These are phyloP conservation scores for Mortierella sp. DNA, from an alignment of 371 early-diverging fungal genomes.

Conservation along the genomic window DNA sequence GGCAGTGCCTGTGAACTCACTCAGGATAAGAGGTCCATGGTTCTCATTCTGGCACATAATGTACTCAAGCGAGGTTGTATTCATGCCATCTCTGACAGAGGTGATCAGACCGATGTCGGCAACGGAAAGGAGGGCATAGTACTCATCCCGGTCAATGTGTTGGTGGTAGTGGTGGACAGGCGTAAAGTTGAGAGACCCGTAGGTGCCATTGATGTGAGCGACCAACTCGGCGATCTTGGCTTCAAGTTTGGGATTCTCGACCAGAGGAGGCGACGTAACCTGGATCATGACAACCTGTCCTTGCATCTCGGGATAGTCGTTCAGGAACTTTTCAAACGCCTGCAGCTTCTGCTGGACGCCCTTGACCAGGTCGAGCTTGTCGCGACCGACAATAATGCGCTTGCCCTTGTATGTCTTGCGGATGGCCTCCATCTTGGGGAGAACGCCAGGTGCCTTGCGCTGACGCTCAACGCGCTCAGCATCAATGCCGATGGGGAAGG, in stretches of 20 bases:
- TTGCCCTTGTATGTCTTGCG: slow-evolving; percentile 91
- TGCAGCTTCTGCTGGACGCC: slow-evolving; percentile 97
- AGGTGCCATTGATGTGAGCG: slow-evolving; percentile 93
- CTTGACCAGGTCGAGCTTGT: slow-evolving; percentile 98
- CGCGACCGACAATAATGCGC: slow-evolving; percentile 96
- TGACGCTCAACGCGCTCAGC: slow-evolving; percentile 63
- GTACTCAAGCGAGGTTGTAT: slow-evolving; percentile 98
- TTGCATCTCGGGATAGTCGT: slow-evolving; percentile 90
- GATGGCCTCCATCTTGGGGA: slow-evolving; percentile 81
- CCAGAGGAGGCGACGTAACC: slow-evolving; percentile 67
- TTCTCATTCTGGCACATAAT: slow-evolving; percentile 96
- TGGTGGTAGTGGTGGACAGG: slow-evolving; percentile 98
- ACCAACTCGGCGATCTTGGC: slow-evolving; percentile 91
- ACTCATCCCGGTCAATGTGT: slow-evolving; percentile 92
- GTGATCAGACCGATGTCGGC: slow-evolving; percentile 98
- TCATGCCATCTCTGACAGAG: slow-evolving; percentile 99
- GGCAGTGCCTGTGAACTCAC: slow-evolving; percentile 98
- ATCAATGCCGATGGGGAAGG: slow-evolving; percentile 99
- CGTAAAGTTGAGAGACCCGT: slow-evolving; percentile 94
- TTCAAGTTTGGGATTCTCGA: slow-evolving; percentile 77
- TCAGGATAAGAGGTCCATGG: slow-evolving; percentile 93
- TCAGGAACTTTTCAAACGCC: slow-evolving; percentile 94
- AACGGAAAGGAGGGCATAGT: slow-evolving; percentile 93
- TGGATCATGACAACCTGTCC: slow-evolving; percentile 95
- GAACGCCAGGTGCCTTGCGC: slow-evolving; percentile 65